Percentiles rank a stretch among this genome's conserved stretches.
Conservation (phyloP, 2,329 filamentous ascomycete species). For the Davidsoniella australis region DNA sequence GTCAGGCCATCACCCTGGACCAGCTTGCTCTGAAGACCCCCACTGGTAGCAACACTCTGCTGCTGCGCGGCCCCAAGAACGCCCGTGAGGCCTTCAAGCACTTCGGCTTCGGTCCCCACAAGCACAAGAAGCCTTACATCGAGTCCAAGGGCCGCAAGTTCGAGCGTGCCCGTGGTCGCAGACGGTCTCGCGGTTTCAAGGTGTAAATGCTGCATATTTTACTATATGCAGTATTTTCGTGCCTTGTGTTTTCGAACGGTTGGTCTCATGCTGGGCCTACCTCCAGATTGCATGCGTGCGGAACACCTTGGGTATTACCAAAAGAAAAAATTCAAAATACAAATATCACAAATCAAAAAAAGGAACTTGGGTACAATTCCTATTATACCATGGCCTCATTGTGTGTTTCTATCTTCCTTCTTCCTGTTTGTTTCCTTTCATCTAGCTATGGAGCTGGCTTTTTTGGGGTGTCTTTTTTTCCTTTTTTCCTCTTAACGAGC, state of each 20-base stretch:
- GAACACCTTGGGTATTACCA: slow-evolving; percentile 4
- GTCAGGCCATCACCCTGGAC: slow-evolving; percentile 88
- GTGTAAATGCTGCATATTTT: slow-evolving; percentile 47
- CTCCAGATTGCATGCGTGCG: background rate
- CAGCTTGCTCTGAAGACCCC: slow-evolving; percentile 91
- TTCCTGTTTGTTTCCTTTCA: slow-evolving; percentile 9
- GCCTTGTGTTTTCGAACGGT: background rate
- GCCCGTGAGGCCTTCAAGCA: slow-evolving; percentile 95
- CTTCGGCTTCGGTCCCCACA: slow-evolving; percentile 96
- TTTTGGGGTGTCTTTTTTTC: slow-evolving; percentile 10
- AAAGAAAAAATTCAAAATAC: background rate
- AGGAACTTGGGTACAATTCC: background rate
- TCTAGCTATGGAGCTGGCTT: slow-evolving; percentile 11
- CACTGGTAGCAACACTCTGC: slow-evolving; percentile 90
- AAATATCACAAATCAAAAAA: slow-evolving; percentile 10
- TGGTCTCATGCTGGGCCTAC: too few species aligned
- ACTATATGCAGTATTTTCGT: background rate
- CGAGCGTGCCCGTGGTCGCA: slow-evolving; percentile 96
- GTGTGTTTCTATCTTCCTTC: background rate
- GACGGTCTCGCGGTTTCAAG: slow-evolving; percentile 98
- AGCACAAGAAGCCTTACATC: slow-evolving; percentile 96
- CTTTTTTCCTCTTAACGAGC: slow-evolving; percentile 7
- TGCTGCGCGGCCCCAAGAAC: slow-evolving; percentile 97
- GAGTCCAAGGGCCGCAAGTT: slow-evolving; percentile 99
- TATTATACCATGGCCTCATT: too few species aligned